Base-by-base conservation (phyloP, 345 rosid genomes). In the Carallia pectinifolia region DNA sequence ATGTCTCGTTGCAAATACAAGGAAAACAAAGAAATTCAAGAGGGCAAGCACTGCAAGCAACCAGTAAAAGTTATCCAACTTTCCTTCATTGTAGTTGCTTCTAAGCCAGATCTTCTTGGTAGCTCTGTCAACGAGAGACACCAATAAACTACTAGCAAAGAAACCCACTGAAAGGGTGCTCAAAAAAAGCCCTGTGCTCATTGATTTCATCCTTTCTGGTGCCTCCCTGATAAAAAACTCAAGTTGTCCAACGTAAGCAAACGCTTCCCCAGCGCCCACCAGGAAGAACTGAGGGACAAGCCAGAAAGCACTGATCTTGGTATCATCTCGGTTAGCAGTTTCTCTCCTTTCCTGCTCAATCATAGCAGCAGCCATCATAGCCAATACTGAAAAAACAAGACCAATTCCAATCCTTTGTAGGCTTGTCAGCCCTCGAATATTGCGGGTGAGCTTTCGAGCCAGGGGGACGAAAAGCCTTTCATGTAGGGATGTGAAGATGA, bases 201-300 rank as follows among this genome's bases (percentile, higher is more conserved):
- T 89, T 5, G 98, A 88, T 73, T 94, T 94, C 97, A 94, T 91
- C 71, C 91, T 82, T 64, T 86, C 95, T 0, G 96, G 97, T 44
- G 96, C 94, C 77, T 91, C 97, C 48, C 91, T 81, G 53, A 91
- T 89, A 79, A 94, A 94, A 78, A 91, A 94, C 84, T 94, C 96
- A 31, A 94, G 97, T 31, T 94, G 93, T 62, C 98, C 96, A 17
- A 89, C 96, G 27, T 94, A 91, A 39, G 85, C 95, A 72, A 94
- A 94, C 7, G 97, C 96, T 65, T 94, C 98, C n/a, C 97, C 98
- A 0, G 93, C 87, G 47, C 97, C 98, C 8, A 91, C 97, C 4
- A 91, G 82, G 77, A 89, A 89, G 70, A 74, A 89, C 62, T 94
- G 98, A 1, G 91, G 88, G 33, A 94, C 81, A 55, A 94, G 79